Conservation (phyloP, 2,329 filamentous ascomycete species). For the Catunica adiposa region DNA sequence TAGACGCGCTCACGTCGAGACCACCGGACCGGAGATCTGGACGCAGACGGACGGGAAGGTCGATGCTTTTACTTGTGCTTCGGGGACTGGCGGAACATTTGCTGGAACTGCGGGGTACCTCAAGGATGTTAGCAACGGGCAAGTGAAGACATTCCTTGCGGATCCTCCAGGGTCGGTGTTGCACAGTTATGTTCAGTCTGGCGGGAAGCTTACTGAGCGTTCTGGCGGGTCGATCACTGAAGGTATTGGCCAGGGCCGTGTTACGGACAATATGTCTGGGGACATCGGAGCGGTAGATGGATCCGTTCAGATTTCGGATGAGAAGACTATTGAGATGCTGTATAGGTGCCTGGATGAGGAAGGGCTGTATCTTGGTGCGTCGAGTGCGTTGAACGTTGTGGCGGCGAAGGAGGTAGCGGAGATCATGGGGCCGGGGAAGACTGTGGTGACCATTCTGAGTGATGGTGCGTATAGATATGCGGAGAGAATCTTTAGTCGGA, state of each 20-base stretch:
- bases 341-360: conserved; percentile 93
- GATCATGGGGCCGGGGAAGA: conserved; percentile 74
- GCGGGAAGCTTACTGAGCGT: conserved; percentile 68
- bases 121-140: conserved; percentile 63
- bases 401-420: conserved; percentile 88
- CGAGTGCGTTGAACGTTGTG: conserved; percentile 85
- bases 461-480: conserved; percentile 97
- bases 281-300: conserved; percentile 76
- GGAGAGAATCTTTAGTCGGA: conserved; percentile 77
- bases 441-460: conserved; percentile 82
- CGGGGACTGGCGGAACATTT: conserved; percentile 80
- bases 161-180: conserved; percentile 89
- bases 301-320: conserved; percentile 69
- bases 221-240: conserved; percentile 84
- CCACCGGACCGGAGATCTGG: conserved; percentile 96
- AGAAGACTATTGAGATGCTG: conserved; percentile 94
- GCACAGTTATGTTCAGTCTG: conserved; percentile 77
- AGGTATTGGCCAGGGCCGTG: conserved; percentile 87
- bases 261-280: conserved; percentile 84
- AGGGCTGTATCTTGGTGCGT: conserved; percentile 85
- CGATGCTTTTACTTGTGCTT: conserved; percentile 90
- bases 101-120: conserved; percentile 79
- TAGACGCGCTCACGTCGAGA: conserved; percentile 84
- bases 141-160: conserved; percentile 75
- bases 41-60: conserved; percentile 69